Evolutionary conservation across 2,329 filamentous ascomycete species (phyloP).

Genomic region (Diaporthe ampelina): DNA sequence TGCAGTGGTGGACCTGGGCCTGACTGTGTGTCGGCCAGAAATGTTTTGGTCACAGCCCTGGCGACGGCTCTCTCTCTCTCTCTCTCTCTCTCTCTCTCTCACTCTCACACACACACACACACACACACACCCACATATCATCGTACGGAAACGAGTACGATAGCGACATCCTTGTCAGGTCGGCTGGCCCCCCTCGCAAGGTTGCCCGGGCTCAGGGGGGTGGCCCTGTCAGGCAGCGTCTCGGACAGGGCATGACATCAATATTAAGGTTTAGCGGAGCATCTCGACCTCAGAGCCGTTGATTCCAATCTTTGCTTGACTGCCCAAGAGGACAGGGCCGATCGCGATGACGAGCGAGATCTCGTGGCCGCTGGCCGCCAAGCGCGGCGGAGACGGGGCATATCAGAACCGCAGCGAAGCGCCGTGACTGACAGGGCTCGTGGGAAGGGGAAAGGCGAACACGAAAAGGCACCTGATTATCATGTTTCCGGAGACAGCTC

Average conservation of each 20-base stretch:
- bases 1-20: not conserved
- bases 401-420: conserved; percentile 1
- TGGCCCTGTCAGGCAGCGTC: conserved; percentile 11
- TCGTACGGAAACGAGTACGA: conserved; percentile 16
- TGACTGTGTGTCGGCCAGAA: not conserved
- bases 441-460: not conserved
- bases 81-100: too few species aligned
- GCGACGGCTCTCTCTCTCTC: not conserved
- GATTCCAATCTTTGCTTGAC: not conserved
- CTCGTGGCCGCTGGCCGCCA: conserved; percentile 18
- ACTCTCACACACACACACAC: too few species aligned
- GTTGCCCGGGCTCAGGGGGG: conserved; percentile 27
- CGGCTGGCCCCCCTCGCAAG: not conserved
- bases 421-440: not conserved
- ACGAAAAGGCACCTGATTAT: not conserved
- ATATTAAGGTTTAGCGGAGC: conserved; percentile 36
- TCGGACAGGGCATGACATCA: conserved; percentile 37
- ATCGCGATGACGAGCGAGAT: conserved; percentile 28
- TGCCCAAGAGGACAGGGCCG: not conserved
- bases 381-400: conserved; percentile 9
- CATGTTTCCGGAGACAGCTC: conserved; percentile 11
- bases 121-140: too few species aligned
- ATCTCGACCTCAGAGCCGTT: conserved; percentile 9
- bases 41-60: not conserved
- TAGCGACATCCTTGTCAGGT: not conserved